These are phyloP conservation scores for Metarhizium guizhouense DNA, from an alignment of 2,329 filamentous ascomycete genomes.

Conservation along the genomic window DNA sequence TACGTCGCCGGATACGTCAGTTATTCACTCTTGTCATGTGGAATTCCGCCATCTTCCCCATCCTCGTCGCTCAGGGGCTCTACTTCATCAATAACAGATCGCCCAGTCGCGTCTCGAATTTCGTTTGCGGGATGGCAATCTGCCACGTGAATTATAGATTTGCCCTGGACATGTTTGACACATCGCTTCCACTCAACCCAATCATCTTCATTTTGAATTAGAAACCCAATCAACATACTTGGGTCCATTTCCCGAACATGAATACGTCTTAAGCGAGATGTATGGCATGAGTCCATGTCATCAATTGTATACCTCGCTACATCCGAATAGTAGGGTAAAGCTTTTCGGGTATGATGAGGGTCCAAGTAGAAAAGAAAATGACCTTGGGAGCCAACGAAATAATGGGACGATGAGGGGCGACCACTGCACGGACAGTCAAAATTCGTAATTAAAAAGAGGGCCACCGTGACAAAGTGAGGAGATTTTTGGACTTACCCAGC, in stretches of 20 bases:
- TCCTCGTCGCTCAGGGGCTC: conserved; percentile 74
- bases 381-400: conserved; percentile 54
- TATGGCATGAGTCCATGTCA: conserved; percentile 80
- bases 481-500: conserved; percentile 58
- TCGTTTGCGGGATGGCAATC: conserved; percentile 54
- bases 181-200: conserved; percentile 74
- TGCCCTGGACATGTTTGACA: conserved; percentile 69
- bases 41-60: conserved; percentile 32
- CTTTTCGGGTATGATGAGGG: conserved; percentile 75
- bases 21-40: neutral
- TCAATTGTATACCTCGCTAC: conserved; percentile 53
- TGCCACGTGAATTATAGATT: conserved; percentile 77
- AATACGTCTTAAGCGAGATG: conserved; percentile 70
- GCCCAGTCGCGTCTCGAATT: conserved; percentile 47
- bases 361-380: conserved; percentile 89
- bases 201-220: conserved; percentile 74
- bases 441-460: neutral
- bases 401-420: conserved; percentile 76
- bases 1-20: neutral
- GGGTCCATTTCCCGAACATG: conserved; percentile 92
- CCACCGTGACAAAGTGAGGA: neutral
- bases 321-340: conserved; percentile 54
- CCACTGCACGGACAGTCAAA: conserved; percentile 46
- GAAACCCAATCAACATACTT: conserved; percentile 92
- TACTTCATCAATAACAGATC: conserved; percentile 78